Evolutionary conservation across 352 stramenopile genomes (phyloP).

Genomic region (Phytopythium cucurbitacearum): DNA sequence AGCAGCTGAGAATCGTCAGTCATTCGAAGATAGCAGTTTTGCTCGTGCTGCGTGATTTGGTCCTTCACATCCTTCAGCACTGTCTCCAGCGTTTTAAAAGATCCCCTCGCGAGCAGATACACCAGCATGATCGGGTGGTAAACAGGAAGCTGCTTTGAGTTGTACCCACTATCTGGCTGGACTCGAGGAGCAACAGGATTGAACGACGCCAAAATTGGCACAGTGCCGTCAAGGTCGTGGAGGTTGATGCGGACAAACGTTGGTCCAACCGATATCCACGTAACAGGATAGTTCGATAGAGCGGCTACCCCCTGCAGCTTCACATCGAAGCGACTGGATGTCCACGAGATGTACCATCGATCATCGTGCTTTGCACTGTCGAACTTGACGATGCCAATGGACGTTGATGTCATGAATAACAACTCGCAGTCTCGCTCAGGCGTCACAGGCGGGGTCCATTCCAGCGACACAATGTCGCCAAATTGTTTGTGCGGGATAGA

Average conservation of each 20-base stretch:
- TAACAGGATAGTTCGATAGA: constrained; percentile 49
- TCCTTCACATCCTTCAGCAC: constrained; percentile 52
- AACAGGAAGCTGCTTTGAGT: constrained; percentile 21
- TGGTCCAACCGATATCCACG: constrained; percentile 37
- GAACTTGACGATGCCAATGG: constrained; percentile 58
- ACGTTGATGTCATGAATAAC: constrained; percentile 58
- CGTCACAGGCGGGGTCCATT: constrained; percentile 60
- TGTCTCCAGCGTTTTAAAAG: constrained; percentile 53
- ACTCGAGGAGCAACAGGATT: background rate
- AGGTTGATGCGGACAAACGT: constrained; percentile 58
- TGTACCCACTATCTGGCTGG: constrained; percentile 7
- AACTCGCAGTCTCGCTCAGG: constrained; percentile 48
- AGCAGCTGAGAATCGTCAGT: constrained; percentile 39
- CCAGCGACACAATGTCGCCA: constrained; percentile 46
- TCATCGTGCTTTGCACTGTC: constrained; percentile 30
- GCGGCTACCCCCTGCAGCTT: constrained; percentile 45
- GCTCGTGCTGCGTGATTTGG: constrained; percentile 62
- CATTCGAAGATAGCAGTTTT: constrained; percentile 79
- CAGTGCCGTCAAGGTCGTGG: constrained; percentile 32
- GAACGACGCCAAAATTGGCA: constrained; percentile 7
- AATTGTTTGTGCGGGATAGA: constrained; percentile 53
- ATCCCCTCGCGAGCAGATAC: constrained; percentile 65
- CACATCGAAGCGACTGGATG: constrained; percentile 52
- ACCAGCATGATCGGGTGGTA: constrained; percentile 64
- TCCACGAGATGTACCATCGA: constrained; percentile 60